phyloP scores from a whole-genome alignment of 371 early-diverging fungal genomes.

The Homolaphlyctis polyrhiza region DNA sequence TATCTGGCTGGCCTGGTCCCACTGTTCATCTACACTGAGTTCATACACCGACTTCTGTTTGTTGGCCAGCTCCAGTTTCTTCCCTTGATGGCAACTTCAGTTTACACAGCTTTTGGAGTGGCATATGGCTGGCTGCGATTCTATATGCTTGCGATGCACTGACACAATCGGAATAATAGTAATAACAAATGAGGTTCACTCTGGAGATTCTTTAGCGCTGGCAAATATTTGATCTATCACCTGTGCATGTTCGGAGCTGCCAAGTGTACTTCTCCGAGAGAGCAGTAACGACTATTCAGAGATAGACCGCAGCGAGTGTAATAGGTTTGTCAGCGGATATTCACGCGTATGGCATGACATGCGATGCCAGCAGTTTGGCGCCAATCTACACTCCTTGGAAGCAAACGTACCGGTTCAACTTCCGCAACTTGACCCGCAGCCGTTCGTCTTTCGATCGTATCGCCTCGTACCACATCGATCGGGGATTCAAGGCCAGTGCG shows the following conservation, averaged over 20 bases:
- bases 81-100: slow-evolving; percentile 76
- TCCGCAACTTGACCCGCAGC: background rate
- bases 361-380: too few species aligned
- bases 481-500: slow-evolving; percentile 1
- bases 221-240: slow-evolving; percentile 21
- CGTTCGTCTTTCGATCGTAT: background rate
- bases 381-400: too few species aligned
- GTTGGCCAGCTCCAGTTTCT: slow-evolving; percentile 60
- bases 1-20: slow-evolving; percentile 64
- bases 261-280: background rate
- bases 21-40: slow-evolving; percentile 53
- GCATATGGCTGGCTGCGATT: slow-evolving; percentile 55
- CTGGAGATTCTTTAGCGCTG: background rate
- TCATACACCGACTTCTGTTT: slow-evolving; percentile 19
- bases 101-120: slow-evolving; percentile 74
- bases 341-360: too few species aligned
- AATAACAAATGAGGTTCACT: background rate
- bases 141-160: slow-evolving; percentile 1
- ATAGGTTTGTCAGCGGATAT: too few species aligned
- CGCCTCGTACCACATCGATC: background rate
- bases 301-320: background rate
- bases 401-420: background rate
- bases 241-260: slow-evolving; percentile 21
- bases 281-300: background rate
- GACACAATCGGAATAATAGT: background rate